Percentiles rank a stretch among this genome's conserved stretches.
Conservation (phyloP, 352 stramenopile species). For the Pythium myriotylum region DNA sequence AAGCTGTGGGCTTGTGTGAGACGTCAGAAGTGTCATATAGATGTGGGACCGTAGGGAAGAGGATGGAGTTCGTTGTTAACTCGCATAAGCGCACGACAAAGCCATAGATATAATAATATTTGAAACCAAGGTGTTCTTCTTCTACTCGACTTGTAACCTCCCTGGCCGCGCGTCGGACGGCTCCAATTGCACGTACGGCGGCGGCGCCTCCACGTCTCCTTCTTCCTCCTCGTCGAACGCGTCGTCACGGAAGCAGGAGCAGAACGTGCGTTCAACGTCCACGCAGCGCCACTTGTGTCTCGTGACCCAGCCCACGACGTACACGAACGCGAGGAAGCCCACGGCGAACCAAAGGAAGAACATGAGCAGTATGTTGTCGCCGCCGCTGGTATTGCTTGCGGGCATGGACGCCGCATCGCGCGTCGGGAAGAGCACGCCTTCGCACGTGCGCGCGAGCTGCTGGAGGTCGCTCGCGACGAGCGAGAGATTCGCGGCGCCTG, state of each 20-base stretch:
- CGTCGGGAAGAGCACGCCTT: not conserved
- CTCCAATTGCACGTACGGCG: too few species aligned
- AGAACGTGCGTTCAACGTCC: not conserved
- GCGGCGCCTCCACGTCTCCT: not conserved
- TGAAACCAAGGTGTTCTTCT: too few species aligned
- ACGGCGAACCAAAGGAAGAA: conserved; percentile 1
- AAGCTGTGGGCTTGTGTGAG: too few species aligned
- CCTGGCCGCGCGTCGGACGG: too few species aligned
- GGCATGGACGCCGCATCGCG: not conserved
- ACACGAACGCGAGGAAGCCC: not conserved
- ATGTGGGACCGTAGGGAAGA: too few species aligned
- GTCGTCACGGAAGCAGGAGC: not conserved
- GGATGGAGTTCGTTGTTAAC: too few species aligned
- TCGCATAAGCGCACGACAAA: too few species aligned
- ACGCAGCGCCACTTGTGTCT: not conserved
- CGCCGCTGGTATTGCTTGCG: not conserved
- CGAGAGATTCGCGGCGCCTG: not conserved
- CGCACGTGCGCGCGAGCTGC: not conserved
- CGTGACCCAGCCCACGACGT: not conserved
- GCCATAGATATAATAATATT: too few species aligned
- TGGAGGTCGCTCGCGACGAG: not conserved
- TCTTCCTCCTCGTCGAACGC: not conserved
- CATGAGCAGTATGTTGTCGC: not conserved
- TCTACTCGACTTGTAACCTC: too few species aligned
- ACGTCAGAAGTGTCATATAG: too few species aligned